Evolutionary conservation across 1,139 yeast genomes (phyloP), one percentile per base, ranked within the genome.

Genomic region (Kodamaea suecica): DNA sequence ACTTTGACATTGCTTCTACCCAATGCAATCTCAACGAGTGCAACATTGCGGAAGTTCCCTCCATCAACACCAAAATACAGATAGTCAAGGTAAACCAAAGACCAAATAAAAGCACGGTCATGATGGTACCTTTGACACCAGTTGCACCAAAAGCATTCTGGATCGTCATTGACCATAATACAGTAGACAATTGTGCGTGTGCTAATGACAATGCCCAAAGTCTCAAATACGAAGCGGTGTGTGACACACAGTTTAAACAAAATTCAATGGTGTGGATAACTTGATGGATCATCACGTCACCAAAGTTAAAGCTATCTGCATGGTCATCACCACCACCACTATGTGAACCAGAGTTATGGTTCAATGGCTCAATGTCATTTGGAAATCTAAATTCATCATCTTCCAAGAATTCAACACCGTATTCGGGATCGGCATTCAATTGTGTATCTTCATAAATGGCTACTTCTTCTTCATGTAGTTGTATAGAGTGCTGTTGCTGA

Each of bases 1-100:
- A 94, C 65, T 94, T 94, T 33, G 97, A 88, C 97, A 94, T 94
- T 21, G 97, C 90, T 63, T 94, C 99, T 38, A 94, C 98, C 99
- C 99, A 92, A 59, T 92, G 98, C 55, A 92, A 69, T 62, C 98
- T 84, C 52, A 94, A 74, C 17, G 97, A 85, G 63, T 94, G 99
- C 52, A 94, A 74, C 98, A 94, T 94, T 19, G 98, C 98, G 28
- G 95, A 85, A 0, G 98, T 94, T 35, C 99, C 99, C 63, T 94
- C 98, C 98, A 94, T 92, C 41, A 88, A 71, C 34, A 94, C 97
- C 57, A 94, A 73, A 40, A 94, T 88, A 47, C 88, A 80, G 30
- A 88, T 90, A 0, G 98, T 92, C 45, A 90, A 72, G 4, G 80
- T 77, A 58, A 94, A 88, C 99, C 99, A 94, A 80, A 90, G 80